Base-by-base conservation (phyloP, 176 grass and related monocot species). In the Bromus sterilis region DNA sequence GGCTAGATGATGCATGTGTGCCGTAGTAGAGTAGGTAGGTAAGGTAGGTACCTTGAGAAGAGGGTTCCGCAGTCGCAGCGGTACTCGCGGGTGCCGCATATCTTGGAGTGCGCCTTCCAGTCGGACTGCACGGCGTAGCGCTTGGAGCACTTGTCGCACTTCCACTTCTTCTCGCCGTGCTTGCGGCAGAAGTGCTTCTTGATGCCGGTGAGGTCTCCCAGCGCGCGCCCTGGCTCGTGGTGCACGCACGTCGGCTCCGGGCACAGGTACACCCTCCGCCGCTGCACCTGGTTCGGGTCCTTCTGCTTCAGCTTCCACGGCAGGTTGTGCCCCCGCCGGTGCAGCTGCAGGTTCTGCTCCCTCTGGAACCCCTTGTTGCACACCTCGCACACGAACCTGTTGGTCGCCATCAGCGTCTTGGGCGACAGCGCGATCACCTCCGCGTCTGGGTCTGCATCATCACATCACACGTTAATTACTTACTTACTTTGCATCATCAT, bases 141-240 rank as follows among this genome's bases (percentile, higher is more conserved):
- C 85, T 99, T 99, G 56, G 91, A 82, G 90, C 96, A 99, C 89
- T 99, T 99, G 61, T 95, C 96, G 66, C 96, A 99, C 88, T 99
- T 99, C 96, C 96, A 99, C 84, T 91, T 99, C 92, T 99, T 99
- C 96, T 99, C 96, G 37, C 96, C 96, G 69, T 99, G 96, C 85
- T 99, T 99, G 65, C 96, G 93, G 87, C 90, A 99, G 82, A 99
- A 99, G 86, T 99, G 96, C 93, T 99, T 99, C 86, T 99, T 99
- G 89, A 99, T 87, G 4, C 96, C 96, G 0, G 96, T 99, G 11
- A 99, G 89, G 87, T 99, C 96, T 35, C 96, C 96, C 29, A 99
- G 93, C 5, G 93, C 93, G 37, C 96, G 88, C 2, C 93, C 34
- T 0, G 96, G 96, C 68, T 99, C 89, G 86, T 99, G 93, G 82